Base-by-base conservation (phyloP, 345 rosid genomes). In the Syzygium grande region DNA sequence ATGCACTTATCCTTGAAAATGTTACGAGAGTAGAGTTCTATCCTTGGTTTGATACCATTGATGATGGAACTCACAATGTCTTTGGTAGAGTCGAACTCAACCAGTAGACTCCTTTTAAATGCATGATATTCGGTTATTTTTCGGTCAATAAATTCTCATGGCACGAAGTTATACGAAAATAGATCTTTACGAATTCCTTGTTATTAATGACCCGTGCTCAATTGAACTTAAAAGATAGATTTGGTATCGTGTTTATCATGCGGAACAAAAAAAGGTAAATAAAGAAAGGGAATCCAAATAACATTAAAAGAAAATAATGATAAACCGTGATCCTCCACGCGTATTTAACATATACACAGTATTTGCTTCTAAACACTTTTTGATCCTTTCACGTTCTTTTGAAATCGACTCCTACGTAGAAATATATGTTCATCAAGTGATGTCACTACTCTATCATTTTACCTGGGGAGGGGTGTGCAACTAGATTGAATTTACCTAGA, bases 201-300 rank as follows among this genome's bases (percentile, higher is more conserved):
- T 1, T 30, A 30, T 65, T 4, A 30, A 63, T 16, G 22, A 30
- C 22, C 5, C 4, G 10, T 4, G 3, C 4, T 65, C 23, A 16
- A 65, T 65, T 30, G 6, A 65, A 65, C 3, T 30, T 2, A 16
- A 65, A 16, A 16, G 4, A 30, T 16, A 14, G 1, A 13, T 65
- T 4, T 15, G 2, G 0, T 65, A 29, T 0, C 4, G 1, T 15
- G 11, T 29, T 65, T 65, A 65, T 15, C 2, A 3, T 65, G 41
- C 0, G 3, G 5, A 3, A 0, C 29, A 65, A 29, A 1, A 29
- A n/a, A n/a, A 0, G 6, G 6, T 12, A 58, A 12, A 25, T 58
- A 65, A 65, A 65, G 41, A 65, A 29, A 29, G 21, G 29, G 1
- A 65, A 65, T 65, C 22, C 41, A 65, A 65, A n/a, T 14, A 6